phyloP scores from a whole-genome alignment of 345 rosid genomes.

The Lepidium sativum region DNA sequence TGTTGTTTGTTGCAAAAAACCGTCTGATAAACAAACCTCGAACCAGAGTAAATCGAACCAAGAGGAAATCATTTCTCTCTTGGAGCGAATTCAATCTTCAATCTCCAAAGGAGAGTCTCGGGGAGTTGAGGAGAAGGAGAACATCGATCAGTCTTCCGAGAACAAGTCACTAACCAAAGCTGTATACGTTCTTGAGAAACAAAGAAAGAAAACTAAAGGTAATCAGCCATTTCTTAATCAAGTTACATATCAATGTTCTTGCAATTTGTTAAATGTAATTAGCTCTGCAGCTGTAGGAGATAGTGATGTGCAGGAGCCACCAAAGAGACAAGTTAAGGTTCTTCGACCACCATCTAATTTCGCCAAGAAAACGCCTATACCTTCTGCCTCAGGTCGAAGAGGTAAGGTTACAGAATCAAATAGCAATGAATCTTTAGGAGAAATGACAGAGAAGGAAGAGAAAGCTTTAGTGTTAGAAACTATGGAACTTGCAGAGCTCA shows the following conservation, averaged over 20 bases:
- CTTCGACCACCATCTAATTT: slow-evolving; percentile 39
- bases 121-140: slow-evolving; percentile 6
- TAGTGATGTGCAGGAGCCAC: background rate
- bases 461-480: slow-evolving; percentile 28
- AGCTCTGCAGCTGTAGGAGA: slow-evolving; percentile 6
- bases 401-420: slow-evolving; percentile 13
- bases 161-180: slow-evolving; percentile 27
- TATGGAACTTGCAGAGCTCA: slow-evolving; percentile 60
- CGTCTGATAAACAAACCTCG: slow-evolving; percentile 3
- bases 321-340: background rate
- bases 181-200: slow-evolving; percentile 31
- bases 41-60: too few relatives aligned
- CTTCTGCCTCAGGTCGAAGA: slow-evolving; percentile 22
- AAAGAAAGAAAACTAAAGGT: slow-evolving; percentile 25
- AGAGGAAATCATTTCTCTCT: slow-evolving; percentile 43
- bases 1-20: slow-evolving; percentile 18
- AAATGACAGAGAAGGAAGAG: background rate
- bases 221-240: background rate
- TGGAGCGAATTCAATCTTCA: slow-evolving; percentile 50
- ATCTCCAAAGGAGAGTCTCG: slow-evolving; percentile 35
- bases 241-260: background rate
- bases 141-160: background rate
- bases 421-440: slow-evolving; percentile 2
- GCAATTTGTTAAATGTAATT: background rate
- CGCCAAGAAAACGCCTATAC: slow-evolving; percentile 36